A percentile compares a stretch with the other conserved stretches of the same genome.
These are phyloP conservation scores for Articulospora tetracladia DNA, from an alignment of 495 filamentous ascomycete species.

Conservation along the genomic window DNA sequence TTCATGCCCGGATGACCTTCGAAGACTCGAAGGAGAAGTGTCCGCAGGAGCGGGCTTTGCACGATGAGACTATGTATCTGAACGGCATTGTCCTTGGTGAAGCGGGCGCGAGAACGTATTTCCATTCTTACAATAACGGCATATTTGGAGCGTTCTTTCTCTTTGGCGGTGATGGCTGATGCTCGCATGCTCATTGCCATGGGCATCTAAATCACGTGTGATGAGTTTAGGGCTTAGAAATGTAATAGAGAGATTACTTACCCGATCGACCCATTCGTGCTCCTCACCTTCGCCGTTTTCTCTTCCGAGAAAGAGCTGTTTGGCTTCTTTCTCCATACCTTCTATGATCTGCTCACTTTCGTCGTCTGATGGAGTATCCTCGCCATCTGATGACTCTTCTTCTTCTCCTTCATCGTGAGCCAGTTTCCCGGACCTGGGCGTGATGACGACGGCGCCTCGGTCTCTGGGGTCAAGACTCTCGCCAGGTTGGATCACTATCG, in stretches of 20 bases:
- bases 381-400: not conserved
- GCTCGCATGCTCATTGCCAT: not conserved
- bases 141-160: not conserved
- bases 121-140: not conserved
- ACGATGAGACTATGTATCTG: constrained; percentile 39
- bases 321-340: not conserved
- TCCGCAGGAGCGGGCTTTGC: constrained; percentile 58
- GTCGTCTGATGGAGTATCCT: not conserved
- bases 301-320: not conserved
- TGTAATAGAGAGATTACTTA: too few relatives aligned
- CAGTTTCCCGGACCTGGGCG: not conserved
- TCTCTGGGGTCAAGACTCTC: not conserved
- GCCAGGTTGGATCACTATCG: too few relatives aligned
- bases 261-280: not conserved
- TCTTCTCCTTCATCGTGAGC: not conserved
- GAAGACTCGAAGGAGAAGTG: constrained; percentile 48
- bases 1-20: constrained; percentile 60
- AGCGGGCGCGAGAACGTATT: not conserved
- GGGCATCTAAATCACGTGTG: too few relatives aligned
- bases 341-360: not conserved
- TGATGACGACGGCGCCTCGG: not conserved
- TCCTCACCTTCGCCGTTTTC: not conserved
- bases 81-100: not conserved
- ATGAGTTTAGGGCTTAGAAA: too few relatives aligned
- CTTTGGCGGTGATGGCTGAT: not conserved